Conservation (phyloP, 2,329 filamentous ascomycete genomes). For the Diplodia mutila region DNA sequence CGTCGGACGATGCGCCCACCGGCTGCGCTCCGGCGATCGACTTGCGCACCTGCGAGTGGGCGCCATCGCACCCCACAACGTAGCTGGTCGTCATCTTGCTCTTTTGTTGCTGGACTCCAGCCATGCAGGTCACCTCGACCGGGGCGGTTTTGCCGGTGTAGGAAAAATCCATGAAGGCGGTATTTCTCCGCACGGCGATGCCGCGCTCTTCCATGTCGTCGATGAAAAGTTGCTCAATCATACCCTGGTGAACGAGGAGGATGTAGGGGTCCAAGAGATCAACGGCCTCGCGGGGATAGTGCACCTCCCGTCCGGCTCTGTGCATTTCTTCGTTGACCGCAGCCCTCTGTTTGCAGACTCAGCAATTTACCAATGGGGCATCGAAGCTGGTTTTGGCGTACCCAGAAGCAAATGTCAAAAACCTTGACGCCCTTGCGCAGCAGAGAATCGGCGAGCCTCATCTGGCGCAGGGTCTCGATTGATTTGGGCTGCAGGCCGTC, state of each 20-base stretch:
- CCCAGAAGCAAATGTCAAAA: conserved; percentile 77
- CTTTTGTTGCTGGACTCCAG: conserved; percentile 41
- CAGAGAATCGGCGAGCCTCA: conserved; percentile 71
- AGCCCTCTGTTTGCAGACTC: conserved; percentile 37
- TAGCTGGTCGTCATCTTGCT: conserved; percentile 62
- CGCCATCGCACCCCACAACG: conserved; percentile 73
- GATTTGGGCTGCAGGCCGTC: conserved; percentile 79
- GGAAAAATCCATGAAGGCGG: conserved; percentile 61
- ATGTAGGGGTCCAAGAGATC: conserved; percentile 60
- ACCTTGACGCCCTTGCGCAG: conserved; percentile 69
- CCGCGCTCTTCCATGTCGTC: conserved; percentile 69
- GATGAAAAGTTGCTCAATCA: conserved; percentile 72
- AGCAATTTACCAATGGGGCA: neutral
- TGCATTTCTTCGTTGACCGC: conserved; percentile 50
- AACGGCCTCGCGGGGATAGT: conserved; percentile 60
- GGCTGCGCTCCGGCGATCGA: conserved; percentile 53
- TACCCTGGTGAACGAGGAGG: conserved; percentile 69
- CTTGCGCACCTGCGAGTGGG: conserved; percentile 70
- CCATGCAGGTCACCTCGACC: conserved; percentile 49
- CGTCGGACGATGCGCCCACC: conserved; percentile 55
- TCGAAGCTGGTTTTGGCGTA: conserved; percentile 32
- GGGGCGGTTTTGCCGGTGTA: conserved; percentile 43
- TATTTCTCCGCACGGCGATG: conserved; percentile 65
- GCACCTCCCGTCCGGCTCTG: conserved; percentile 66
- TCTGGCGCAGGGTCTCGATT: conserved; percentile 75